Evolutionary conservation across 805 yeast genomes (phyloP), one percentile per base, ranked within the genome.

Genomic region (Kuraishia piskuri): DNA sequence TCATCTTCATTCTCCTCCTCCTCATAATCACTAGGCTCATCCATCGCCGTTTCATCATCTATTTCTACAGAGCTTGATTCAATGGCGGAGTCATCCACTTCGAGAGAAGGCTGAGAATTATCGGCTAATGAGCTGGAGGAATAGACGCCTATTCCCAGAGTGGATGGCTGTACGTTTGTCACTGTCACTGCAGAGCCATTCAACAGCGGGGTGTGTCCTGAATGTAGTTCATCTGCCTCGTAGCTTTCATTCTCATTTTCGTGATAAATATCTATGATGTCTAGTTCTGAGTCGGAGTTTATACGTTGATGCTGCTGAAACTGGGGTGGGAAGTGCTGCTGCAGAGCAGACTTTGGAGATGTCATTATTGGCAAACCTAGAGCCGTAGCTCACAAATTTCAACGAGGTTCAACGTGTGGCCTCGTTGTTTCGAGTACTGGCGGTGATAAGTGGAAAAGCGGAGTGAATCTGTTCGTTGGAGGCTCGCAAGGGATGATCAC

Each of bases 1-100:
- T 31, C 40, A 3, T 8, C 40, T 31, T 31, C 57, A 52, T 54
- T 45, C 53, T 54, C 45, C 51, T 50, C 57, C 49, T 52, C 23
- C 45, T 51, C 14, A 12, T 31, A 31, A 31, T 22, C 19, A 9
- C 52, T 36, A 23, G 44, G 44, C 14, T 25, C 19, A 20, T 22
- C 36, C n/a, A 20, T 2, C 46, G 51, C 19, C 40, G 26, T 36
- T 31, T 31, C 40, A 31, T 31, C 40, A 8, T 31, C 40, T 31
- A 31, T 10, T 10, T 31, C 40, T 10, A 31, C 40, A 31, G 40
- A 31, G 40, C 8, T 31, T 31, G 40, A 31, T 31, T 31, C 40
- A 12, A 31, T 12, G 40, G 40, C 40, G 17, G 40, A 31, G 40
- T 31, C 40, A 10, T 25, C 31, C 6, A 25, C 31, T 10, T 25